Percentiles rank a stretch among this genome's conserved stretches.
Conservation (phyloP, 2,329 filamentous ascomycete genomes). For the Laburnicola sp. region DNA sequence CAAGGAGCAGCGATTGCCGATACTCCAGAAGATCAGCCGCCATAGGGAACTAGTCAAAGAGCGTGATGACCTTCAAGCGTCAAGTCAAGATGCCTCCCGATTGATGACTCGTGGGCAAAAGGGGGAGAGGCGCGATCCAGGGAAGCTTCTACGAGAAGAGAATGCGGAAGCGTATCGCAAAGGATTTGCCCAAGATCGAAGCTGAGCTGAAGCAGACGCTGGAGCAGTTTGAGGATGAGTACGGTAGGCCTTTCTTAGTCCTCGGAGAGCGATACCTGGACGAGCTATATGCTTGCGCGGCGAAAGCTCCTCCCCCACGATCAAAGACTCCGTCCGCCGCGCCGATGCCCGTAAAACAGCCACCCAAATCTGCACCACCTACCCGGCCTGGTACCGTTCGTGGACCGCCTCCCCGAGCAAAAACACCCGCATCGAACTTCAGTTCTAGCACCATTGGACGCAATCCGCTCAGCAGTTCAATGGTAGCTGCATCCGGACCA, state of each 20-base stretch:
- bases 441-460: slow-evolving; percentile 34
- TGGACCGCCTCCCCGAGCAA: slow-evolving; percentile 49
- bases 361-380: slow-evolving; percentile 34
- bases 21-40: slow-evolving; percentile 77
- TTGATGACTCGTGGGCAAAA: slow-evolving; percentile 89
- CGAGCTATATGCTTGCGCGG: slow-evolving; percentile 68
- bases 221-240: slow-evolving; percentile 89
- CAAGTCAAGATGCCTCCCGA: slow-evolving; percentile 91
- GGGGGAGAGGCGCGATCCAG: slow-evolving; percentile 91
- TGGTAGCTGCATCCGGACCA: slow-evolving; percentile 30
- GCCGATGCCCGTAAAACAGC: slow-evolving; percentile 36
- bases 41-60: slow-evolving; percentile 83
- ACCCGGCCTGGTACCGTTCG: slow-evolving; percentile 47
- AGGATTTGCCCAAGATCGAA: slow-evolving; percentile 91
- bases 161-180: slow-evolving; percentile 97
- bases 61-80: slow-evolving; percentile 82
- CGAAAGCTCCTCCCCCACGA: slow-evolving; percentile 63
- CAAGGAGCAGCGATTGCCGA: slow-evolving; percentile 84
- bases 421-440: slow-evolving; percentile 48
- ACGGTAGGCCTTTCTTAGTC: slow-evolving; percentile 88
- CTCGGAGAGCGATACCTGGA: slow-evolving; percentile 92
- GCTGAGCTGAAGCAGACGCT: slow-evolving; percentile 80
- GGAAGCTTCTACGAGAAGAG: slow-evolving; percentile 89
- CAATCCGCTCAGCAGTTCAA: slow-evolving; percentile 45
- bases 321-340: slow-evolving; percentile 73